Base-by-base conservation (phyloP, 2,329 filamentous ascomycete genomes). In the Colletotrichum higginsianum region DNA sequence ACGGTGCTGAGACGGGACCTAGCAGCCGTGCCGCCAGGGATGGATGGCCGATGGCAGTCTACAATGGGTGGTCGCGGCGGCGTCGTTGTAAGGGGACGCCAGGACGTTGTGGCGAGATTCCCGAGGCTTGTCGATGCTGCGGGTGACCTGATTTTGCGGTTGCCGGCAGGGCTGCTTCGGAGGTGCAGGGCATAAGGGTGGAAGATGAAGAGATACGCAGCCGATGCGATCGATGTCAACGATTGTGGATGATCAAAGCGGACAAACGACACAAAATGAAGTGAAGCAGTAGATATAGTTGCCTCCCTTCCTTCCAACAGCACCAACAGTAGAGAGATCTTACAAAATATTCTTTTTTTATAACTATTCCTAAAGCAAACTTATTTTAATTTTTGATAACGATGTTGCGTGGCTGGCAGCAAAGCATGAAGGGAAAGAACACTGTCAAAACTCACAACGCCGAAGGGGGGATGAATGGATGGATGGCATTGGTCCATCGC, bases 91-190 rank as follows among this genome's bases (percentile, higher is more conserved):
- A 18, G 50, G 44, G 56, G 65, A 50, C 26, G 38, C 30, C 38
- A 52, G 13, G 13, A 62, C 16, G 46, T 40, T 50, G 52, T 18
- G 57, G 64, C 67, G 63, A 52, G 64, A 46, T 64, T 62, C 35
- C 23, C 55, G 42, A 67, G 38, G 50, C 67, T 62, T 57, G 64
- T 62, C 49, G 67, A 61, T 61, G 49, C 42, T 23, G 67, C 67
- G 50, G 63, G 18, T 67, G 67, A 62, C 50, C 68, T 71, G 64
- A 53, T 67, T 61, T 46, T 50, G n/a, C 46, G 68, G 57, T 71
- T 56, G 64, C 57, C 64, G 50, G 64, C 64, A 67, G 67, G 53
- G 30, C 30, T 49, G 55, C 56, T 70, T 68, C 60, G 66, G 44
- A 52, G 50, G 52, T 18, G 65, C 23, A 63, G 58, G 61, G 66